Evolutionary conservation across 441 rosid species (phyloP).

Genomic region (Raphanus hybrid): DNA sequence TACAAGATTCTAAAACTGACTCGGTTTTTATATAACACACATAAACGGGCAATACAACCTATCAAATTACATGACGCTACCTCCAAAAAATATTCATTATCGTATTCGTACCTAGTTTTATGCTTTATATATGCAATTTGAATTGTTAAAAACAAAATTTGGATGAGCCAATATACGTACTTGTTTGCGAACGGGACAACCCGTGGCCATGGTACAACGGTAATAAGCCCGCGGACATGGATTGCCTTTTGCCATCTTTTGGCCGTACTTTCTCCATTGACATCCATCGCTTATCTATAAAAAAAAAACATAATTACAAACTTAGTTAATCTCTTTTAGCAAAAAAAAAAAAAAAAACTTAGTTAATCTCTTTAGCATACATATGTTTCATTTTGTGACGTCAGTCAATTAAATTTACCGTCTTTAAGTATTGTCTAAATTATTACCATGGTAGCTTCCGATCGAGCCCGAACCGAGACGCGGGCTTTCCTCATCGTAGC

Average conservation of each 20-base stretch:
- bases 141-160: neutral
- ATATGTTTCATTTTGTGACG: neutral
- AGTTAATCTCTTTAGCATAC: constrained; percentile 4
- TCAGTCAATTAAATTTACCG: neutral
- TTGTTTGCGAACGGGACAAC: constrained; percentile 70
- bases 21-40: neutral
- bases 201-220: constrained; percentile 67
- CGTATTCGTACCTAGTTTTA: neutral
- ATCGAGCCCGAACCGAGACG: constrained; percentile 95
- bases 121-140: neutral
- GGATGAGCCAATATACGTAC: constrained; percentile 30
- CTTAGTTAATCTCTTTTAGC: neutral
- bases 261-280: constrained; percentile 73
- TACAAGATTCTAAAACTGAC: neutral
- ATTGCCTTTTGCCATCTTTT: constrained; percentile 70
- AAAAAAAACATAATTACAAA: neutral
- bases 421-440: neutral
- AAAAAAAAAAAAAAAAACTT: neutral
- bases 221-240: constrained; percentile 73
- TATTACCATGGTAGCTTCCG: constrained; percentile 94
- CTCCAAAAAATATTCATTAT: neutral
- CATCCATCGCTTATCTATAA: constrained; percentile 45
- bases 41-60: neutral
- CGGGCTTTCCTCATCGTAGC: constrained; percentile 97
- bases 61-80: neutral